phyloP scores from a whole-genome alignment of 2,329 filamentous ascomycete species.

The Xylariaceae sp. region DNA sequence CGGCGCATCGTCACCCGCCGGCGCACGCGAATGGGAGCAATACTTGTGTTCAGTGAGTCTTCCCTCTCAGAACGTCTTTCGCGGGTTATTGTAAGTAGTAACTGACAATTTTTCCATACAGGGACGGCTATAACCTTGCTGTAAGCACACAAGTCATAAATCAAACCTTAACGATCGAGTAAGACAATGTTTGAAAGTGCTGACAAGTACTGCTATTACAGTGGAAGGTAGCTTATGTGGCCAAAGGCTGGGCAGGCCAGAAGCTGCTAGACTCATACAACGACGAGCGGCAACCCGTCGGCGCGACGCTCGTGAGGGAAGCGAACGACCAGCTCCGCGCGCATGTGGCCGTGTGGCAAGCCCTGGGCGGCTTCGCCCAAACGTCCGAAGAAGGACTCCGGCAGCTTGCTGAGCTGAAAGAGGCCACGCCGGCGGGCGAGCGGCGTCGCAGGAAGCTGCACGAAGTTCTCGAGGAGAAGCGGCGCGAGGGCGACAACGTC shows the following conservation, averaged over 20 bases:
- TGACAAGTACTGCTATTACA: neutral
- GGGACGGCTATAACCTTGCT: conserved; percentile 49
- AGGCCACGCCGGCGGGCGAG: conserved; percentile 31
- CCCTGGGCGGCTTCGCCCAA: conserved; percentile 38
- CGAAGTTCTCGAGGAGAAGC: conserved; percentile 42
- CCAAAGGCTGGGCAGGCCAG: conserved; percentile 32
- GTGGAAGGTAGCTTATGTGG: conserved; percentile 49
- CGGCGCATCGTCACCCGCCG: conserved; percentile 53
- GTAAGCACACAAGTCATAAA: conserved; percentile 7
- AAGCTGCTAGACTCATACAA: conserved; percentile 39
- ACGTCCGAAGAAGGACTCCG: conserved; percentile 34
- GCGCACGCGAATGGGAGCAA: conserved; percentile 53
- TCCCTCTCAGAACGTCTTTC: neutral
- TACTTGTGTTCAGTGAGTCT: conserved; percentile 44
- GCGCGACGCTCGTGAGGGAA: conserved; percentile 39
- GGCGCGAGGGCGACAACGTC: conserved; percentile 43
- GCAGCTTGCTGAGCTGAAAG: conserved; percentile 31
- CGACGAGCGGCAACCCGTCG: conserved; percentile 45
- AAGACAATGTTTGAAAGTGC: neutral
- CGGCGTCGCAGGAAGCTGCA: conserved; percentile 33
- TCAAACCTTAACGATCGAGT: neutral
- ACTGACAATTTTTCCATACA: neutral
- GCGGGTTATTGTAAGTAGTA: no score
- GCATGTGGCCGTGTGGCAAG: conserved; percentile 41
- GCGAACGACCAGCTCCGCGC: conserved; percentile 54